Evolutionary conservation across 345 rosid genomes (phyloP).

Genomic region (Citrus australasica): DNA sequence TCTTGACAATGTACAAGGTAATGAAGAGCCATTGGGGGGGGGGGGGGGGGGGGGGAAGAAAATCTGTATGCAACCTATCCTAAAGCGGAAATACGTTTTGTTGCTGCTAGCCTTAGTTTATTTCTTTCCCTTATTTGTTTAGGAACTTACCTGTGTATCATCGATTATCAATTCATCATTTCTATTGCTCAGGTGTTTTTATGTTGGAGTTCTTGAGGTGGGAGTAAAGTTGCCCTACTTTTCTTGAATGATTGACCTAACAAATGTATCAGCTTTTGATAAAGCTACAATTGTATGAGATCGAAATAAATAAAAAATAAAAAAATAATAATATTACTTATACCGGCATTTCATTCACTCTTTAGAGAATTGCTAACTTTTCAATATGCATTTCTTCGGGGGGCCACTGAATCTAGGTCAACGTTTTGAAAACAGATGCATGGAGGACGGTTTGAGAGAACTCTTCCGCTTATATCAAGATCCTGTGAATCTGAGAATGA

Average conservation of each 20-base stretch:
- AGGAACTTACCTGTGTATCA: background rate
- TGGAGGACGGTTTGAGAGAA: too few species aligned
- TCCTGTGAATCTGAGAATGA: background rate
- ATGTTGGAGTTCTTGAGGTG: background rate
- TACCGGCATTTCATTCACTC: background rate
- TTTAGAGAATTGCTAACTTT: too few species aligned
- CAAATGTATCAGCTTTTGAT: background rate
- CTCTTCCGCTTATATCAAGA: background rate
- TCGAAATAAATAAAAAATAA: background rate
- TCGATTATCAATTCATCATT: background rate
- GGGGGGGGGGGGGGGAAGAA: background rate
- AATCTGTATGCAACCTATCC: background rate
- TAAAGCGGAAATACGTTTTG: background rate
- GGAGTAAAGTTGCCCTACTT: background rate
- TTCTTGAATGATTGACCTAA: background rate
- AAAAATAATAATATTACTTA: too few species aligned
- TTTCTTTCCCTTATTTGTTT: background rate
- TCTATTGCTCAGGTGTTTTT: background rate
- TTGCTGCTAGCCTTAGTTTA: background rate
- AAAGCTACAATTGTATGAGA: background rate
- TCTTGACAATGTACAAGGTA: background rate
- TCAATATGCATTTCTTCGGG: too few species aligned
- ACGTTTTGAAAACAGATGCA: too few species aligned
- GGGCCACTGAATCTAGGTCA: too few species aligned
- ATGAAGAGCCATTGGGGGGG: background rate